Conservation (phyloP, 306 rosid genomes). For the Rosa chinensis region DNA sequence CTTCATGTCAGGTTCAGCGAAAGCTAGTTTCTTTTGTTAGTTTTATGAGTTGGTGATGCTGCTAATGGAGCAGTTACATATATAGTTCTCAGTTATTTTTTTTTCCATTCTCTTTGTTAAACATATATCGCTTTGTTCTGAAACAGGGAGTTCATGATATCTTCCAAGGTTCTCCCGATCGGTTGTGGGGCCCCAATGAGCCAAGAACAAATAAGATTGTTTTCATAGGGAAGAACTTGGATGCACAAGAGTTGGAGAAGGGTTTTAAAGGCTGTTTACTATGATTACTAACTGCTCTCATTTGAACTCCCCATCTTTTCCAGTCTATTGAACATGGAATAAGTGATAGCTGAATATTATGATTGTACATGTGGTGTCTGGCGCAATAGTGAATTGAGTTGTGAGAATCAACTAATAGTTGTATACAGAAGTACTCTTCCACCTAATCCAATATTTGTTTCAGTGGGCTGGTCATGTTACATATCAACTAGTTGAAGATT, state of each 20-base stretch:
- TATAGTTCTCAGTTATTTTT: not conserved
- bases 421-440: no score
- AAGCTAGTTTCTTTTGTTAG: not conserved
- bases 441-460: no score
- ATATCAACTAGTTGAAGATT: no score
- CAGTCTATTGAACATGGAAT: not conserved
- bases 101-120: no score
- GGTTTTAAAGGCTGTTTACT: conserved; percentile 79
- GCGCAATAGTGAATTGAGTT: no score
- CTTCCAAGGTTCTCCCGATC: conserved; percentile 96
- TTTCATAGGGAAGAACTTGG: conserved; percentile 87
- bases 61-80: not conserved
- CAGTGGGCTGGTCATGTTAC: no score
- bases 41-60: not conserved
- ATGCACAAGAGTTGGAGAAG: conserved; percentile 69
- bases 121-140: not conserved
- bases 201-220: conserved; percentile 84
- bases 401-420: no score
- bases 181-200: conserved; percentile 84
- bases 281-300: conserved; percentile 28
- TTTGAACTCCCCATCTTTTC: not conserved
- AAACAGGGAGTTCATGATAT: conserved; percentile 96
- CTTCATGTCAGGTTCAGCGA: not conserved
- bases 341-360: not conserved
- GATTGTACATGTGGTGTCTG: not conserved